These are phyloP conservation scores for Aspergillus baeticus DNA, from an alignment of 495 filamentous ascomycete genomes.

Conservation along the genomic window DNA sequence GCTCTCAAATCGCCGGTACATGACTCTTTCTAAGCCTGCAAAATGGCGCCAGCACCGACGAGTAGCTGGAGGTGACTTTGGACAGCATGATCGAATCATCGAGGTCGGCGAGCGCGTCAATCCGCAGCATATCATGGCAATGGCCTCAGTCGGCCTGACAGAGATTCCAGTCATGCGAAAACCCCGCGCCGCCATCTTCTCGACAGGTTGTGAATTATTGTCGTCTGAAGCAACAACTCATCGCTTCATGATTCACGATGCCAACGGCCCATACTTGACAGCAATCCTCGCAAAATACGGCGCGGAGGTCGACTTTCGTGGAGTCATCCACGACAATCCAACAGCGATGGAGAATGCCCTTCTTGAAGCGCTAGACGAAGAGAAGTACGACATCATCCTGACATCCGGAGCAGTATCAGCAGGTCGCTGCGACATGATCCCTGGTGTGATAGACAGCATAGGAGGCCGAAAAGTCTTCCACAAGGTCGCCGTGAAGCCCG, in stretches of 20 bases:
- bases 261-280: constrained; percentile 18
- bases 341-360: background rate
- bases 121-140: constrained; percentile 16
- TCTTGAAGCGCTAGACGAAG: background rate
- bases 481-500: constrained; percentile 15
- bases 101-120: background rate
- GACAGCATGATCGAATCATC: constrained; percentile 7
- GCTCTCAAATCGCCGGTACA: constrained; percentile 1
- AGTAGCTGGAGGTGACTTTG: constrained; percentile 17
- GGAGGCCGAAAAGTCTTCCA: constrained; percentile 13
- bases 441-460: constrained; percentile 6
- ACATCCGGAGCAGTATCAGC: constrained; percentile 16
- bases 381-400: constrained; percentile 15
- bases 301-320: constrained; percentile 14
- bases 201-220: constrained; percentile 14
- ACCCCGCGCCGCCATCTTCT: constrained; percentile 12
- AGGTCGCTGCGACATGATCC: constrained; percentile 17
- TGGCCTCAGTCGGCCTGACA: constrained; percentile 12
- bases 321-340: constrained; percentile 6
- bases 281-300: constrained; percentile 2
- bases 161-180: constrained; percentile 8
- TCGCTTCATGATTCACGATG: constrained; percentile 8
- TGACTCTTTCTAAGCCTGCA: constrained; percentile 11
- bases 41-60: constrained; percentile 9
- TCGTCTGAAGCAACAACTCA: background rate